These are phyloP conservation scores for Chamaenerion angustifolium DNA, from an alignment of 345 rosid species.

Conservation along the genomic window DNA sequence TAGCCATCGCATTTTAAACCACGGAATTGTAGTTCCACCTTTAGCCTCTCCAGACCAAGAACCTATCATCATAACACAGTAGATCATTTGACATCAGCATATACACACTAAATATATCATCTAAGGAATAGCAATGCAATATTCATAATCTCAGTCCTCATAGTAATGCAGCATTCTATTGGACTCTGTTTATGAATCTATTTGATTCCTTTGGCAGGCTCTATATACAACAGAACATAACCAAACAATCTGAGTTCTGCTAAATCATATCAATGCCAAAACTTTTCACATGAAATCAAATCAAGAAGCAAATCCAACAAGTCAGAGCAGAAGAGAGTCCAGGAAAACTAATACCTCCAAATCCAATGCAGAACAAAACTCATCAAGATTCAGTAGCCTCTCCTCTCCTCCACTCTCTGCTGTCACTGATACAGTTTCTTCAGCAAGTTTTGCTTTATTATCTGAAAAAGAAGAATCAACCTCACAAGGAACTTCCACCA, in stretches of 20 bases:
- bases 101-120: no score
- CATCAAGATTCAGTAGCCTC: constrained; percentile 45
- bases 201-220: no score
- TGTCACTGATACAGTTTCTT: constrained; percentile 10
- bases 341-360: constrained; percentile 49
- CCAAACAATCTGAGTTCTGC: no score
- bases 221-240: no score
- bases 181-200: no score
- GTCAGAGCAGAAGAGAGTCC: neutral
- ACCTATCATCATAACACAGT: constrained; percentile 16
- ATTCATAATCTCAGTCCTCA: no score
- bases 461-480: constrained; percentile 12
- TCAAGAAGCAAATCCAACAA: neutral
- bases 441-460: constrained; percentile 13
- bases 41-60: constrained; percentile 77
- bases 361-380: constrained; percentile 42
- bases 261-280: no score
- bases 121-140: no score
- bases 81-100: no score
- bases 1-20: constrained; percentile 84
- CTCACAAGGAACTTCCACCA: constrained; percentile 6
- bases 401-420: constrained; percentile 17
- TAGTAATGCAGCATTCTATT: no score
- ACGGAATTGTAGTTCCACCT: constrained; percentile 50
- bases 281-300: no score